These are phyloP conservation scores for Tetracladium setigerum DNA, from an alignment of 495 filamentous ascomycete species.

Conservation along the genomic window DNA sequence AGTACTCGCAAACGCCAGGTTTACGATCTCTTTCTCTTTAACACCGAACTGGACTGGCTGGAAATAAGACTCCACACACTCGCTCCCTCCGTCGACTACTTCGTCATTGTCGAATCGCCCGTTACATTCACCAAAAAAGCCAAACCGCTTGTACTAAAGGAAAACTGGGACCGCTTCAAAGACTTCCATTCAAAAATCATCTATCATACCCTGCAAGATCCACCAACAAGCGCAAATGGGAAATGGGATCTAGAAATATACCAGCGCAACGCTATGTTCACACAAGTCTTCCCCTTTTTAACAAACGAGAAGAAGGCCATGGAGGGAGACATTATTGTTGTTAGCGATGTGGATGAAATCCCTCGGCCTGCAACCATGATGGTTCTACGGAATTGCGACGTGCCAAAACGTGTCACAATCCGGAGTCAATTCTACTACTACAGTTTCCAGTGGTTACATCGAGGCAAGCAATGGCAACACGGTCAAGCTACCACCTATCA, in stretches of 20 bases:
- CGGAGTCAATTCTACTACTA: slow-evolving; percentile 31
- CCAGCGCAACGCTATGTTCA: slow-evolving; percentile 26
- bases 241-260: slow-evolving; percentile 25
- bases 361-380: slow-evolving; percentile 25
- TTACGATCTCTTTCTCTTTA: slow-evolving; percentile 33
- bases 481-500: slow-evolving; percentile 32
- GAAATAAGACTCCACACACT: slow-evolving; percentile 32
- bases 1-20: slow-evolving; percentile 19
- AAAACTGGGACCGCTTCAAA: slow-evolving; percentile 27
- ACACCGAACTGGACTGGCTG: slow-evolving; percentile 35
- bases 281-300: slow-evolving; percentile 23
- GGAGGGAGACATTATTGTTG: slow-evolving; percentile 21
- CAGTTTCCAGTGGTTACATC: slow-evolving; percentile 34
- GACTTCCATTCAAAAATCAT: slow-evolving; percentile 31
- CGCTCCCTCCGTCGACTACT: slow-evolving; percentile 29
- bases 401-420: slow-evolving; percentile 28
- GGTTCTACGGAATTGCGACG: slow-evolving; percentile 29
- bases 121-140: slow-evolving; percentile 33
- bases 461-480: slow-evolving; percentile 28
- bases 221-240: slow-evolving; percentile 3
- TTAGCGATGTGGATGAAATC: slow-evolving; percentile 31
- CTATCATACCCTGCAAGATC: slow-evolving; percentile 25
- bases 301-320: slow-evolving; percentile 12
- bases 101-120: slow-evolving; percentile 37
- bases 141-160: slow-evolving; percentile 26